These are phyloP conservation scores for Kalmusia sp. DNA, from an alignment of 2,329 filamentous ascomycete species.

Conservation along the genomic window DNA sequence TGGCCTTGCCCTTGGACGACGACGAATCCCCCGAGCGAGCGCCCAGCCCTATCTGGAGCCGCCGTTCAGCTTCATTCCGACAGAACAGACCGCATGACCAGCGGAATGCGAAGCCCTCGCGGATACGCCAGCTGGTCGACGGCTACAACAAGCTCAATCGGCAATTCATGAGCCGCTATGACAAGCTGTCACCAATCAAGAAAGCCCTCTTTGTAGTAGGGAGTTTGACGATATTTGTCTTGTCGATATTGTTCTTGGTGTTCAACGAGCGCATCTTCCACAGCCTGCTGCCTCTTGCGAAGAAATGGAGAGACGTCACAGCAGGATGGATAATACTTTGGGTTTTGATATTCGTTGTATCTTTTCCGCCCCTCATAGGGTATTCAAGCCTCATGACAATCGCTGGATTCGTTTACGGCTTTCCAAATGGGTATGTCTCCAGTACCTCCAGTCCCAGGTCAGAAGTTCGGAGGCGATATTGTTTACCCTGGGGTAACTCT, in stretches of 20 bases:
- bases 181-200: slow-evolving; percentile 66
- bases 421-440: slow-evolving; percentile 70
- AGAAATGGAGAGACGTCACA: slow-evolving; percentile 75
- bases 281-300: slow-evolving; percentile 74
- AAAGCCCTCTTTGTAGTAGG: slow-evolving; percentile 63
- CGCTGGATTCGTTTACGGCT: slow-evolving; percentile 74
- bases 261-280: slow-evolving; percentile 83
- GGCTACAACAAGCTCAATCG: slow-evolving; percentile 55
- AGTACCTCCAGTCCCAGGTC: too few relatives aligned
- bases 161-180: slow-evolving; percentile 59
- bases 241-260: slow-evolving; percentile 73
- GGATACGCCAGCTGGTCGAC: slow-evolving; percentile 49
- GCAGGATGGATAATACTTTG: slow-evolving; percentile 80
- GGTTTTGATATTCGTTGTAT: slow-evolving; percentile 74
- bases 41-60: slow-evolving; percentile 60
- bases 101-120: slow-evolving; percentile 36
- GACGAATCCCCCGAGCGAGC: slow-evolving; percentile 52
- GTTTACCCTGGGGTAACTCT: too few relatives aligned
- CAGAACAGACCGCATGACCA: slow-evolving; percentile 47
- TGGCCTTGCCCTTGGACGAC: slow-evolving; percentile 59
- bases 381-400: slow-evolving; percentile 80
- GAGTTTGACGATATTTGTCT: slow-evolving; percentile 58
- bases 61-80: slow-evolving; percentile 51
- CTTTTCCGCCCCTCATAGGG: slow-evolving; percentile 86
- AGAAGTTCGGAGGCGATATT: too few relatives aligned